Evolutionary conservation across 2,329 filamentous ascomycete species (phyloP), one percentile per base, ranked within the genome.

Genomic region (Exophiala sp.): DNA sequence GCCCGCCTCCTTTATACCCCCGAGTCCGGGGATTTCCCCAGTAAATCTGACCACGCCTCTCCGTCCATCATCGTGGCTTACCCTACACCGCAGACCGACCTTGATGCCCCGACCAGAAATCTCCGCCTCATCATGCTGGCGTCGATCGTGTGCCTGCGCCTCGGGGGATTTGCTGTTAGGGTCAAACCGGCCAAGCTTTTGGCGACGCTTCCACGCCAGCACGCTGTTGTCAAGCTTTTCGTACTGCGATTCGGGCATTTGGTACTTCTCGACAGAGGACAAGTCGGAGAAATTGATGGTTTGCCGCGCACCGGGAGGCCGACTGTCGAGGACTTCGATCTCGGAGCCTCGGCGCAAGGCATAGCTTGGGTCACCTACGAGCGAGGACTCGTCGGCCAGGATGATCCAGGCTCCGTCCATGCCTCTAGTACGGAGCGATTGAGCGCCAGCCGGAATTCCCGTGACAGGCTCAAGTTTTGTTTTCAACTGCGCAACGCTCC

Each of bases 121-220:
- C 63, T 94, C 88, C 9, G 49, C 48, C 5, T 52, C 52, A 50
- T 73, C 70, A 48, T 79, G 78, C 58, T 82, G 76, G 35, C 83
- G 77, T 32, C 83, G 82, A 13, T 79, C 76, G 50, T 86, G 73
- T 66, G 86, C 86, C 56, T 86, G 79, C 64, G 87, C 76, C 65
- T 89, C 83, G 18, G 49, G 37, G 53, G 76, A 80, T 14, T 86
- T 82, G 6, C 89, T 88, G 60, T 84, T 77, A 10, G 93, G 93
- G 65, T 97, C 88, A 70, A 98, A 98, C 29, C 93, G 87, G 43
- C 93, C 93, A n/a, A 97, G 80, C 66, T 94, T 90, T 68, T 95
- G 83, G n/a, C 82, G 74, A 71, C 87, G 91, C 72, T 98, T 98
- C 89, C 89, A 97, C 4, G 90, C 87, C 19, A 96, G 79, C 11